Conservation (phyloP, 1,284 basidiomycete genomes). For the Rhizoctonia solani region DNA sequence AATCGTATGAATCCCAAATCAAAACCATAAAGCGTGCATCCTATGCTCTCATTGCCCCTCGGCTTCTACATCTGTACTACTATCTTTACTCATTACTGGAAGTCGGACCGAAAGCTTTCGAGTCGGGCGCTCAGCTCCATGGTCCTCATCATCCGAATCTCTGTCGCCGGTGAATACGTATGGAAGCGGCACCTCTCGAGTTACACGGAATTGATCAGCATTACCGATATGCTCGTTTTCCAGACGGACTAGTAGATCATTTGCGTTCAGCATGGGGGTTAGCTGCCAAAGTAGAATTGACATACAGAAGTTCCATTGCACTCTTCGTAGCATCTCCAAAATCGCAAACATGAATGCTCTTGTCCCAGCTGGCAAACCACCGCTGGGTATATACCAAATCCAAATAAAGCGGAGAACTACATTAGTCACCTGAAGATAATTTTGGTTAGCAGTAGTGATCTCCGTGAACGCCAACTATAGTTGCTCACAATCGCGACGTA, state of each 20-base stretch:
- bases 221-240: slow-evolving; percentile 89
- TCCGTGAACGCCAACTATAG: neutral
- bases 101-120: slow-evolving; percentile 5
- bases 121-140: neutral
- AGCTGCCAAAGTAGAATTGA: slow-evolving; percentile 31
- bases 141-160: slow-evolving; percentile 41
- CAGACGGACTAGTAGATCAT: slow-evolving; percentile 59
- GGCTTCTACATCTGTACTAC: neutral
- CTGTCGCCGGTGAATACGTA: slow-evolving; percentile 59
- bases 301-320: slow-evolving; percentile 93
- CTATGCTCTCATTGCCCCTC: neutral
- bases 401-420: slow-evolving; percentile 78
- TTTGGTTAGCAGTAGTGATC: slow-evolving; percentile 4
- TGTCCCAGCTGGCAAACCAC: slow-evolving; percentile 56
- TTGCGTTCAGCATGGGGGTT: slow-evolving; percentile 14
- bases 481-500: slow-evolving; percentile 69
- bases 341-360: slow-evolving; percentile 71
- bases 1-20: too few species aligned
- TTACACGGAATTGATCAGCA: slow-evolving; percentile 81
- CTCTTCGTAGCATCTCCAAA: slow-evolving; percentile 79
- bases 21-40: too few species aligned
- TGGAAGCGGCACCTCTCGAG: slow-evolving; percentile 75
- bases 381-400: slow-evolving; percentile 73
- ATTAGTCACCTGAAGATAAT: slow-evolving; percentile 63
- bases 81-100: neutral